A percentile compares a stretch with the other conserved stretches of the same genome.
These are phyloP conservation scores for Ascodesmis nigricans DNA, from an alignment of 495 filamentous ascomycete species.

Conservation along the genomic window DNA sequence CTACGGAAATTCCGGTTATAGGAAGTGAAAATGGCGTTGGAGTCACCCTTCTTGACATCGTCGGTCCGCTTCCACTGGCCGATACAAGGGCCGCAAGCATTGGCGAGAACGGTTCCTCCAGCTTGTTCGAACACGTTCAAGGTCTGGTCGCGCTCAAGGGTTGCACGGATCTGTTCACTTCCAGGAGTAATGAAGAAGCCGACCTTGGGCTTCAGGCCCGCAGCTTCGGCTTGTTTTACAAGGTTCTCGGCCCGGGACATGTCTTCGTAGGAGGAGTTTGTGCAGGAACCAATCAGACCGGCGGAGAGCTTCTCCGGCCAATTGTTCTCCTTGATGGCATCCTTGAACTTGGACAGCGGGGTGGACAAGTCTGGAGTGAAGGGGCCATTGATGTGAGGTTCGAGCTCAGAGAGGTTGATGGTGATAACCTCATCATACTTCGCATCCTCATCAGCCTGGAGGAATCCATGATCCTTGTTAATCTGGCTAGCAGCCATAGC, in stretches of 20 bases:
- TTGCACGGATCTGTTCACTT: slow-evolving; percentile 89
- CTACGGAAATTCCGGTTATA: slow-evolving; percentile 98
- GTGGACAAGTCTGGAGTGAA: slow-evolving; percentile 91
- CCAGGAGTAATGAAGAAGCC: slow-evolving; percentile 93
- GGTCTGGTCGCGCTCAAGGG: slow-evolving; percentile 65
- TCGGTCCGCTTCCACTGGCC: slow-evolving; percentile 93
- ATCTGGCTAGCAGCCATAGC: slow-evolving; percentile 37
- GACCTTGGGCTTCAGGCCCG: slow-evolving; percentile 66
- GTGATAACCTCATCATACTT: slow-evolving; percentile 77
- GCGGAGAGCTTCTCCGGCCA: slow-evolving; percentile 86
- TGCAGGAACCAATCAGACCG: slow-evolving; percentile 90
- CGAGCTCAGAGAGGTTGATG: slow-evolving; percentile 75
- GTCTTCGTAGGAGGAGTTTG: slow-evolving; percentile 94
- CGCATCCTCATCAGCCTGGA: slow-evolving; percentile 56
- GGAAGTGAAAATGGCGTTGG: slow-evolving; percentile 89
- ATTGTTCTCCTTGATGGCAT: slow-evolving; percentile 55
- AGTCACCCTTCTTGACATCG: slow-evolving; percentile 52
- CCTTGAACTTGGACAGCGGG: slow-evolving; percentile 67
- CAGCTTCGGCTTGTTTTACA: slow-evolving; percentile 69
- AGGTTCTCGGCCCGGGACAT: slow-evolving; percentile 88
- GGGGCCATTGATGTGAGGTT: slow-evolving; percentile 94
- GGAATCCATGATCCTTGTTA: slow-evolving; percentile 31
- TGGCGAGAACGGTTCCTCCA: slow-evolving; percentile 75
- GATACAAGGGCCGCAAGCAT: slow-evolving; percentile 89
- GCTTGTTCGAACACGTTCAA: slow-evolving; percentile 69